Evolutionary conservation across 192 early-diverging fungal genomes (phyloP), one percentile per base, ranked within the genome.

Genomic region (Radiomyces spectabilis): DNA sequence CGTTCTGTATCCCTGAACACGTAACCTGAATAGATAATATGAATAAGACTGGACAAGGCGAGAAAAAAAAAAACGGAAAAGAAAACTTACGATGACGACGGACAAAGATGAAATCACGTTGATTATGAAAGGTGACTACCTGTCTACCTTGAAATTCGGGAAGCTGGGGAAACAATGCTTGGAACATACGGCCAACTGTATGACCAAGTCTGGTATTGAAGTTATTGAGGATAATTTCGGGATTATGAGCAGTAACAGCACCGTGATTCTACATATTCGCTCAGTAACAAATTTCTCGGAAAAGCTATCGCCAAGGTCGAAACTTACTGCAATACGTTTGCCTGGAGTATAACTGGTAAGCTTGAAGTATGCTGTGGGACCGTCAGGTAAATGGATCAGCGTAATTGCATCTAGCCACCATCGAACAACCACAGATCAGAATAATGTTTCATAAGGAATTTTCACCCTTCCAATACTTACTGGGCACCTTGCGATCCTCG

Each of bases 41-140:
- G 22, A 53, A 12, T 21, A 38, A 43, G 42, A 43, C 18, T 5
- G 10, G 0, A 24, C 24, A 24, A 19, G 1, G 10, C 24, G 18
- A 7, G 15, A 0, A 43, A 8, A 24, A 8, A 37, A 0, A 12
- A 39, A 44, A 15, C 24, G 42, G 10, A 44, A 21, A 35, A 22
- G 26, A 55, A 5, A 25, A 30, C 55, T 45, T 63, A 83, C 76
- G 82, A 66, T 99, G 97, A 33, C 95, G 81, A 59, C 97, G 76
- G 63, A 99, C 95, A 66, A 99, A 99, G 55, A 99, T 97, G 60
- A 95, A 99, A 68, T 99, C 97, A 39, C 97, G 91, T 73, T 99
- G 97, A 71, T 99, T 99, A 64, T 99, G 97, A 65, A 99, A 88
- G 3, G 97, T 99, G 7, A 82, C 87, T 24, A 85, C 94, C 64